Conservation (phyloP, 2,329 filamentous ascomycete genomes). For the Blumeriella jaapii region DNA sequence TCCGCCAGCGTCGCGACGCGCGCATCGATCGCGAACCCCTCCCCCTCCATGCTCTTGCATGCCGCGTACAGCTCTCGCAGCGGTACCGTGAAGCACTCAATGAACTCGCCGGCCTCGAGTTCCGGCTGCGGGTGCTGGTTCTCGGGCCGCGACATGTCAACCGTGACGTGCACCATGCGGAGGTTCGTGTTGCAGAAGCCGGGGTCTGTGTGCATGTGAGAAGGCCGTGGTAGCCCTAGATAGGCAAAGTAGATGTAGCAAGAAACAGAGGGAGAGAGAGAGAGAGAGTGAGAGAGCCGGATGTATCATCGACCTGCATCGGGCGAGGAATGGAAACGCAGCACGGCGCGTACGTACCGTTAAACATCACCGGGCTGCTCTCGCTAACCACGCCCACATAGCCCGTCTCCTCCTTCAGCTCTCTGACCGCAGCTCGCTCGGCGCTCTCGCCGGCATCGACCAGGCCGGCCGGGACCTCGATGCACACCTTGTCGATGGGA, state of each 20-base stretch:
- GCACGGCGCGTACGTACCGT: constrained; percentile 30
- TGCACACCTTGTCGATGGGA: constrained; percentile 44
- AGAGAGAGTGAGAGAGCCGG: no score
- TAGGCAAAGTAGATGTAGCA: not conserved
- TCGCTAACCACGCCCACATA: constrained; percentile 45
- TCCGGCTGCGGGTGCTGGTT: constrained; percentile 36
- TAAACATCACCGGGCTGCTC: constrained; percentile 55
- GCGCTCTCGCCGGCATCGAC: constrained; percentile 50
- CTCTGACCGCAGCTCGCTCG: constrained; percentile 49
- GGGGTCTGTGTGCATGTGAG: constrained; percentile 32
- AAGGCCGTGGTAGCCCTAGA: not conserved
- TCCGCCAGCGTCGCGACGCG: constrained; percentile 30
- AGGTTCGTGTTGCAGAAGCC: constrained; percentile 58
- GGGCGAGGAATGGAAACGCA: not conserved
- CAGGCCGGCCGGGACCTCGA: constrained; percentile 55
- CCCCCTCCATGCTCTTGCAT: constrained; percentile 33
- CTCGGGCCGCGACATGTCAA: constrained; percentile 33
- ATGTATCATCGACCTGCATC: not conserved
- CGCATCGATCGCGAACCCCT: constrained; percentile 31
- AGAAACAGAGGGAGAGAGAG: no score
- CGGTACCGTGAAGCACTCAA: constrained; percentile 38
- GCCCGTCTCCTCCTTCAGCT: constrained; percentile 56
- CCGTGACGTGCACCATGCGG: constrained; percentile 38
- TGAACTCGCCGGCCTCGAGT: constrained; percentile 41
- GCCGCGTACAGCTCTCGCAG: constrained; percentile 34